Evolutionary conservation across 768 basidiomycete species (phyloP).

Genomic region (Serendipita vermifera): DNA sequence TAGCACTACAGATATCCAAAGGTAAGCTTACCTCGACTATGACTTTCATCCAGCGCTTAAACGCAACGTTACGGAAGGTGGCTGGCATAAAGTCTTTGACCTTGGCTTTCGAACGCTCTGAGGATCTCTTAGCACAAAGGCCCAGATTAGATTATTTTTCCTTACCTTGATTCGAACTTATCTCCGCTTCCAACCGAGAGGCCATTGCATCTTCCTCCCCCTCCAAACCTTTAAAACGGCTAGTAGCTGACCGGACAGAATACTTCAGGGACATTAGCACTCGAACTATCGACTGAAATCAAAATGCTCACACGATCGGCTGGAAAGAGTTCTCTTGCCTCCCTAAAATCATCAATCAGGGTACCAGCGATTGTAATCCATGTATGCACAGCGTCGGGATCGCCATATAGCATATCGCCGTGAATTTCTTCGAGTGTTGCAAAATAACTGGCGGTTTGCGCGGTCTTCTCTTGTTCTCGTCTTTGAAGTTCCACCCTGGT

Average conservation of each 20-base stretch:
- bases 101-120: conserved; percentile 24
- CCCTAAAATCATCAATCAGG: conserved; percentile 77
- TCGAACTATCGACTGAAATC: neutral
- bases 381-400: conserved; percentile 41
- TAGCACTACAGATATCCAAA: neutral
- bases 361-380: conserved; percentile 80
- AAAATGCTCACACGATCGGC: conserved; percentile 49
- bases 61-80: conserved; percentile 66
- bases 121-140: too few species aligned
- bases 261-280: neutral
- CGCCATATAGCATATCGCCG: conserved; percentile 25
- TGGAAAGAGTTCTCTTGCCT: conserved; percentile 73
- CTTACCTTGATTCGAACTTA: conserved; percentile 21
- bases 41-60: conserved; percentile 76
- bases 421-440: conserved; percentile 46
- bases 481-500: conserved; percentile 46
- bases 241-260: neutral
- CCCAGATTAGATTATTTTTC: neutral
- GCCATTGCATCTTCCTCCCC: conserved; percentile 60
- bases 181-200: conserved; percentile 67
- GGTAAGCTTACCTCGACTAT: conserved; percentile 25
- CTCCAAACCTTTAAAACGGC: conserved; percentile 28
- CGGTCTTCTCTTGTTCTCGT: conserved; percentile 53
- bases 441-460: conserved; percentile 48
- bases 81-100: conserved; percentile 30